Evolutionary conservation across 2,329 filamentous ascomycete species (phyloP).

Genomic region (Beauveria sp.): DNA sequence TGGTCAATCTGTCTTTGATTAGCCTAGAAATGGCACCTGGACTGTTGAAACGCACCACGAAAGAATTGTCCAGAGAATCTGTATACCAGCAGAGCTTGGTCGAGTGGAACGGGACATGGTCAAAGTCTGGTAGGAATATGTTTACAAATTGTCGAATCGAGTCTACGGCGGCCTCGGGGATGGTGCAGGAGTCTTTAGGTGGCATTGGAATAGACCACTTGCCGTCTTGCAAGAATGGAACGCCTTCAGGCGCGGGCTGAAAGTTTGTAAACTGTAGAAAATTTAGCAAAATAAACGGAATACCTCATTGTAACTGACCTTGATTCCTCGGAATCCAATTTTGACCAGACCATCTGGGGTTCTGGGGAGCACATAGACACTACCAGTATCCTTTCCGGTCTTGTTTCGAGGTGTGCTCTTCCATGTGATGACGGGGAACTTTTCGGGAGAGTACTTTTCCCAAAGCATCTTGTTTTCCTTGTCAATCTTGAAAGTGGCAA

Average conservation of each 20-base stretch:
- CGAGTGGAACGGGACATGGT: conserved; percentile 17
- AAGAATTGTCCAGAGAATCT: conserved; percentile 27
- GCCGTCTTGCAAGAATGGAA: conserved; percentile 22
- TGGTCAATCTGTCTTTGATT: conserved; percentile 21
- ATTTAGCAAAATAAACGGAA: not conserved
- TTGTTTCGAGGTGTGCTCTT: conserved; percentile 21
- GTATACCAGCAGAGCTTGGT: conserved; percentile 29
- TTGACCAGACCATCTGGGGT: conserved; percentile 21
- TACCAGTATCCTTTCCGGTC: conserved; percentile 23
- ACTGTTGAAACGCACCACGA: conserved; percentile 16
- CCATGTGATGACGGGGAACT: conserved; percentile 26
- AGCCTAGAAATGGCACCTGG: not conserved
- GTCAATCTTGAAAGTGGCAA: conserved; percentile 23
- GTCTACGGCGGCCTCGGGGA: conserved; percentile 18
- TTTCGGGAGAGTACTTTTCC: conserved; percentile 26
- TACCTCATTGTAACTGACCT: conserved; percentile 13
- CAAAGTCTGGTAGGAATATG: conserved; percentile 23
- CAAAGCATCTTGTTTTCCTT: conserved; percentile 17
- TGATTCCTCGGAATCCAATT: conserved; percentile 23
- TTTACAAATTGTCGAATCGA: conserved; percentile 17
- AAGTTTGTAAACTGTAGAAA: conserved; percentile 25
- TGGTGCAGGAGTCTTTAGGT: conserved; percentile 13
- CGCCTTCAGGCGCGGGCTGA: conserved; percentile 19
- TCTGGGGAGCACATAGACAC: conserved; percentile 22
- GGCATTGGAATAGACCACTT: conserved; percentile 25